Conservation (phyloP, 108 stramenopile species). For the Stephanodiscus minutulus region DNA sequence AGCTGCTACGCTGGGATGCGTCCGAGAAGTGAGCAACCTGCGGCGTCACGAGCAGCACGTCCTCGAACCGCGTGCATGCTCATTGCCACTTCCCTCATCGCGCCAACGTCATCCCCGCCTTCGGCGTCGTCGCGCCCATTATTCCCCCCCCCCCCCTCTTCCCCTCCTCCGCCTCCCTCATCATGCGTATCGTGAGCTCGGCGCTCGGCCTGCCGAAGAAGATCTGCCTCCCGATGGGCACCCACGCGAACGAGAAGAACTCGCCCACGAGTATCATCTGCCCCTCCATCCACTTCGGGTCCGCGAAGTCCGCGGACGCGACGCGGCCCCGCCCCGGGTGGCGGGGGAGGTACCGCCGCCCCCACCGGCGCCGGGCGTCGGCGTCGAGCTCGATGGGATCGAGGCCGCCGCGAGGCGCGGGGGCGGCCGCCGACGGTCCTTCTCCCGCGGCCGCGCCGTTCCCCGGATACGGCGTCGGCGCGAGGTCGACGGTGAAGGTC, state of each 20-base stretch:
- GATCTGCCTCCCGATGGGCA: slow-evolving; percentile 76
- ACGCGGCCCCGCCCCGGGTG: slow-evolving; percentile 71
- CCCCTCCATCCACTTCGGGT: slow-evolving; percentile 71
- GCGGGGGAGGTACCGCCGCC: slow-evolving; percentile 63
- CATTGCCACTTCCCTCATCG: slow-evolving; percentile 24
- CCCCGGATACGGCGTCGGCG: slow-evolving; percentile 20
- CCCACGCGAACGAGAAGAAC: slow-evolving; percentile 82
- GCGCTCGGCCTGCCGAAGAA: slow-evolving; percentile 78
- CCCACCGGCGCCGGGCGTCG: slow-evolving; percentile 68
- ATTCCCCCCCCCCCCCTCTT: slow-evolving; percentile 16
- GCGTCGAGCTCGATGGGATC: slow-evolving; percentile 72
- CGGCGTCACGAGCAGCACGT: no score
- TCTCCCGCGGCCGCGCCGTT: neutral
- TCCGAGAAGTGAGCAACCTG: no score
- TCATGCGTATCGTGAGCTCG: slow-evolving; percentile 67
- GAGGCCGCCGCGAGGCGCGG: slow-evolving; percentile 17
- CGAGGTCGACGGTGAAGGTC: slow-evolving; percentile 72
- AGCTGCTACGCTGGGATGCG: no score
- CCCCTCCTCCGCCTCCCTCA: slow-evolving; percentile 35
- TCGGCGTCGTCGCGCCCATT: slow-evolving; percentile 13
- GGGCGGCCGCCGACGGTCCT: neutral
- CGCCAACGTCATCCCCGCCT: slow-evolving; percentile 20
- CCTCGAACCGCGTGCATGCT: slow-evolving; percentile 31
- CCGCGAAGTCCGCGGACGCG: slow-evolving; percentile 61
- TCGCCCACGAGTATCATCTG: slow-evolving; percentile 75